phyloP scores from a whole-genome alignment of 2,329 filamentous ascomycete genomes.

The Tympanopsis confertula region DNA sequence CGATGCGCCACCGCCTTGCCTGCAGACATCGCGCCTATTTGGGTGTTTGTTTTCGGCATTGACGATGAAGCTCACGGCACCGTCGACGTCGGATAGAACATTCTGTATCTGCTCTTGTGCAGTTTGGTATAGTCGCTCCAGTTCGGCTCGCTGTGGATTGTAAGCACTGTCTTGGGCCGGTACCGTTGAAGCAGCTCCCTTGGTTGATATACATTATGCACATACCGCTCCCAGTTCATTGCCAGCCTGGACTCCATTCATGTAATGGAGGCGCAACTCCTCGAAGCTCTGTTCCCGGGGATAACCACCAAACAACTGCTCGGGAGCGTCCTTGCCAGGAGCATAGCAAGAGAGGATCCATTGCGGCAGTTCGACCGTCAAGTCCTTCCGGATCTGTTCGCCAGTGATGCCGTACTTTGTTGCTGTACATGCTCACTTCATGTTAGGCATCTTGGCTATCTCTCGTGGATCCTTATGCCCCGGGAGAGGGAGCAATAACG shows the following conservation, averaged over 20 bases:
- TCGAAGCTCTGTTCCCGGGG: background rate
- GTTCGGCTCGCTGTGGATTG: constrained; percentile 39
- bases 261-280: constrained; percentile 7
- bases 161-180: constrained; percentile 6
- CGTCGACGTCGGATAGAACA: background rate
- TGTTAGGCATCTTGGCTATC: constrained; percentile 8
- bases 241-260: constrained; percentile 23
- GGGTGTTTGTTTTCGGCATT: background rate
- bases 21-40: constrained; percentile 17
- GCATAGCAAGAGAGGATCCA: background rate
- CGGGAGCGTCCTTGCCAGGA: background rate
- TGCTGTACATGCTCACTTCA: constrained; percentile 7
- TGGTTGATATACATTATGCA: background rate
- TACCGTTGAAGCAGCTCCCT: constrained; percentile 2
- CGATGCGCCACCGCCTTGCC: constrained; percentile 26
- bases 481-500: no score
- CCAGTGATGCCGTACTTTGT: constrained; percentile 25
- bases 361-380: background rate
- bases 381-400: background rate
- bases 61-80: background rate
- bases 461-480: constrained; percentile 1
- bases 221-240: background rate
- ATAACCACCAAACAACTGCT: background rate
- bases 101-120: constrained; percentile 20
- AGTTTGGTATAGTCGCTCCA: constrained; percentile 48